Percentiles rank a stretch among this genome's conserved stretches.
These are phyloP conservation scores for Aspergillus carbonarius DNA, from an alignment of 2,329 filamentous ascomycete genomes.

Conservation along the genomic window DNA sequence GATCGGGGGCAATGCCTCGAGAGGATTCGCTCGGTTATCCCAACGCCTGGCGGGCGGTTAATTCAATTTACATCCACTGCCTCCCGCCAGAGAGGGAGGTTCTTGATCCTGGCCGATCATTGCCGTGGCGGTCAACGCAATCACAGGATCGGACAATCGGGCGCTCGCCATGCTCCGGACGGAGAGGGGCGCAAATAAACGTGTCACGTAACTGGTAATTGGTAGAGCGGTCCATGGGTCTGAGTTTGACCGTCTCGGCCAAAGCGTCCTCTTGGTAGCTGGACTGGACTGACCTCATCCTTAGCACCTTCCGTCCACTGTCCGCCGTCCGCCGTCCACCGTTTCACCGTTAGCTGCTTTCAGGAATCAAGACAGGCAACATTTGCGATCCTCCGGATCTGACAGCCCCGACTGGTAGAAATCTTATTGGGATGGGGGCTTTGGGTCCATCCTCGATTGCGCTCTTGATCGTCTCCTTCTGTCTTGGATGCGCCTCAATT, in stretches of 20 bases:
- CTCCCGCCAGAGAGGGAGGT: slow-evolving; percentile 7
- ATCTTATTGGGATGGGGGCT: too few relatives aligned
- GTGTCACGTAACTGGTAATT: slow-evolving; percentile 12
- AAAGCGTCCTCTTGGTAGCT: slow-evolving; percentile 10
- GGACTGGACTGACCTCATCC: not conserved
- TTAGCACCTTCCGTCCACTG: slow-evolving; percentile 11
- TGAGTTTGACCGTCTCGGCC: slow-evolving; percentile 17
- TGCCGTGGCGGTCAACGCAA: slow-evolving; percentile 16
- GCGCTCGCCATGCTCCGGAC: slow-evolving; percentile 4
- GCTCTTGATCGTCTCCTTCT: not conserved
- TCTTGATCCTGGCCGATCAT: slow-evolving; percentile 23
- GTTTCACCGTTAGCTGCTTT: slow-evolving; percentile 15
- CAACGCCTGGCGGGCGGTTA: not conserved
- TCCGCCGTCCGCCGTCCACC: too few relatives aligned
- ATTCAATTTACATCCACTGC: not conserved
- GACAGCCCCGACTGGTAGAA: not conserved
- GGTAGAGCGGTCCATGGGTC: slow-evolving; percentile 1
- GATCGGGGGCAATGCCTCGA: not conserved
- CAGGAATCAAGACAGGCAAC: not conserved
- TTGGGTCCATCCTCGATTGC: too few relatives aligned
- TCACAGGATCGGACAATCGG: slow-evolving; percentile 9
- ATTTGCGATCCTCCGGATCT: slow-evolving; percentile 1
- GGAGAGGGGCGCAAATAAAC: slow-evolving; percentile 12
- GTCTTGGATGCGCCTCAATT: not conserved
- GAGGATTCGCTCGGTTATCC: not conserved